A percentile compares a stretch with the other conserved stretches of the same genome.
phyloP scores from a whole-genome alignment of 2,329 filamentous ascomycete species.

The Calonectria leucothoes region DNA sequence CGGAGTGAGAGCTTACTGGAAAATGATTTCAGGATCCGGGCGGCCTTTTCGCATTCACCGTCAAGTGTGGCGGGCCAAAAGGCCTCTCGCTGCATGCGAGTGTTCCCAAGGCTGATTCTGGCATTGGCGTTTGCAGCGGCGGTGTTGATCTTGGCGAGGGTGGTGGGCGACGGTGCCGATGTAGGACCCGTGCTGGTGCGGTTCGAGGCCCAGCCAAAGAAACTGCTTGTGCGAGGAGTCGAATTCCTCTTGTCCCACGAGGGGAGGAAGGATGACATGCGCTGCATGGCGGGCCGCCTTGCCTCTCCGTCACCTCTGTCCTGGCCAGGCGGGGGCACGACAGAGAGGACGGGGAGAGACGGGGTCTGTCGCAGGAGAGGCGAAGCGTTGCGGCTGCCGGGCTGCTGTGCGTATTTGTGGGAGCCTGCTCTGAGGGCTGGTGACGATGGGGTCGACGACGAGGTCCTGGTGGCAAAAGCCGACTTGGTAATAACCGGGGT shows the following conservation, averaged over 20 bases:
- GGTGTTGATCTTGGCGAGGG: slow-evolving; percentile 49
- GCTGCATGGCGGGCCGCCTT: slow-evolving; percentile 54
- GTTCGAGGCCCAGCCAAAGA: slow-evolving; percentile 58
- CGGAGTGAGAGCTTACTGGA: slow-evolving; percentile 69
- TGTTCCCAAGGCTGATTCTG: slow-evolving; percentile 23
- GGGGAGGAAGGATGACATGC: slow-evolving; percentile 56
- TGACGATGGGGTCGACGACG: background rate
- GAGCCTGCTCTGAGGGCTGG: slow-evolving; percentile 32
- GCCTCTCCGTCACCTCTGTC: slow-evolving; percentile 50
- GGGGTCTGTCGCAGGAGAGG: slow-evolving; percentile 4
- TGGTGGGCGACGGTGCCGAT: slow-evolving; percentile 31
- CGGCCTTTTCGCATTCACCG: slow-evolving; percentile 91
- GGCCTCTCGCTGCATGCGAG: slow-evolving; percentile 65
- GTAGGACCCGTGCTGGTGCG: slow-evolving; percentile 56
- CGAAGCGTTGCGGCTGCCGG: slow-evolving; percentile 29
- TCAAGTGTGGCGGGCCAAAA: slow-evolving; percentile 90
- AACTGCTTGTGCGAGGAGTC: slow-evolving; percentile 40
- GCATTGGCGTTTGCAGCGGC: slow-evolving; percentile 45
- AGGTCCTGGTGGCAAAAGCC: slow-evolving; percentile 26
- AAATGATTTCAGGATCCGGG: slow-evolving; percentile 89
- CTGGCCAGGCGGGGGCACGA: slow-evolving; percentile 47
- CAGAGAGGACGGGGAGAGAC: slow-evolving; percentile 42
- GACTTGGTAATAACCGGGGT: slow-evolving; percentile 32
- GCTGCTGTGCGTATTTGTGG: slow-evolving; percentile 26
- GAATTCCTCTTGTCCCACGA: slow-evolving; percentile 59